Conservation (phyloP, 2,329 filamentous ascomycete genomes). For the Penicillium crustosum region DNA sequence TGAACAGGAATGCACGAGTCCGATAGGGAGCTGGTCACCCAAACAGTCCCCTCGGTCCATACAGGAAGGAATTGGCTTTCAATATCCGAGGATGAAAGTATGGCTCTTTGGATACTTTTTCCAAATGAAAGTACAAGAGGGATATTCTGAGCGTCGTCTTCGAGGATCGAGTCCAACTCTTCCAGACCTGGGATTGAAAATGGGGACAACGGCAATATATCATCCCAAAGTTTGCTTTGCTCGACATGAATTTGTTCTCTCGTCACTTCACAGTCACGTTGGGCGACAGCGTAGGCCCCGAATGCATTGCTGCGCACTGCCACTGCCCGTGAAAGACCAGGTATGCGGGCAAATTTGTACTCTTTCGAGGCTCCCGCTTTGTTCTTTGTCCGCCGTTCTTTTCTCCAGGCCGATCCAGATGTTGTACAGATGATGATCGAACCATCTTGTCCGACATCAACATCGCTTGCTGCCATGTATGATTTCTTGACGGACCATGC, state of each 20-base stretch:
- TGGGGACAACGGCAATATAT: conserved; percentile 68
- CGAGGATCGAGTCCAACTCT: conserved; percentile 45
- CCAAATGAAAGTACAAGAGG: conserved; percentile 18
- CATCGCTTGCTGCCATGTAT: conserved; percentile 78
- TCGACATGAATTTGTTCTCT: conserved; percentile 67
- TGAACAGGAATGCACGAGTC: conserved; percentile 76
- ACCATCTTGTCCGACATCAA: conserved; percentile 86
- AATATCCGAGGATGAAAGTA: conserved; percentile 48
- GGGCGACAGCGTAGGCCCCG: conserved; percentile 84
- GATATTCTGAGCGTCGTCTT: conserved; percentile 44
- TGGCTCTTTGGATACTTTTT: conserved; percentile 39
- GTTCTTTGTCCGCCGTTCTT: conserved; percentile 76
- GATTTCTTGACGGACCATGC: conserved; percentile 89
- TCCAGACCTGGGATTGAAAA: conserved; percentile 57
- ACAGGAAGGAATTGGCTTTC: conserved; percentile 41
- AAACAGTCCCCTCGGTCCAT: conserved; percentile 35
- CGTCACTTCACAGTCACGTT: conserved; percentile 80
- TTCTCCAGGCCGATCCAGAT: conserved; percentile 89
- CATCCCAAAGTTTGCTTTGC: conserved; percentile 69
- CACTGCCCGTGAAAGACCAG: conserved; percentile 80
- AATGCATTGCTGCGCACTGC: conserved; percentile 84
- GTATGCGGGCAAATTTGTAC: conserved; percentile 91
- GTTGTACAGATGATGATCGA: conserved; percentile 92
- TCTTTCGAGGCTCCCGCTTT: conserved; percentile 77
- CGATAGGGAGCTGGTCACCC: conserved; percentile 59